A percentile compares a stretch with the other conserved stretches of the same genome.
Conservation (phyloP, 2,329 filamentous ascomycete genomes). For the Ceratocystis albifundus region DNA sequence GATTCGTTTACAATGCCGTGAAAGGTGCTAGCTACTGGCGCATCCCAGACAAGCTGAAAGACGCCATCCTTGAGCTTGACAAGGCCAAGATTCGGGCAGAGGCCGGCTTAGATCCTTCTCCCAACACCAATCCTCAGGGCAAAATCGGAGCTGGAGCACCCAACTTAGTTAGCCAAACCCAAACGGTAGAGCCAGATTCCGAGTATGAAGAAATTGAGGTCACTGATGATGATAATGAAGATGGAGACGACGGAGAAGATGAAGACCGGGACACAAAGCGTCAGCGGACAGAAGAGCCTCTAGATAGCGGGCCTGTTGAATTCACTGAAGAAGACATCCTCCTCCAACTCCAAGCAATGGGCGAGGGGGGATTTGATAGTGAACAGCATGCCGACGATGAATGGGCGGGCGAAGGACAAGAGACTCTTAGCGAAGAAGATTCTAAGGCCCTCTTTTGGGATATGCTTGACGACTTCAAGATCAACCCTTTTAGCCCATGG, state of each 20-base stretch:
- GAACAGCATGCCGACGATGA: conserved; percentile 67
- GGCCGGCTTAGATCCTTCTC: conserved; percentile 28
- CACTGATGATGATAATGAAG: conserved; percentile 42
- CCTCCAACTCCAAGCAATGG: conserved; percentile 82
- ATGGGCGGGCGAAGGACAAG: conserved; percentile 42
- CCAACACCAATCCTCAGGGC: not conserved
- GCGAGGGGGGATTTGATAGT: conserved; percentile 35
- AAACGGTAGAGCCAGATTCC: conserved; percentile 31
- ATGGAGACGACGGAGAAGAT: conserved; percentile 25
- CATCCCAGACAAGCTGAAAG: conserved; percentile 76
- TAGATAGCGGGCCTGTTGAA: conserved; percentile 54
- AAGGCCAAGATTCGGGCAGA: conserved; percentile 56
- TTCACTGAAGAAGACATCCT: conserved; percentile 93
- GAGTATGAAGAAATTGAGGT: conserved; percentile 66
- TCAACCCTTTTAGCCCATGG: conserved; percentile 86
- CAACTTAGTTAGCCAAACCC: not conserved
- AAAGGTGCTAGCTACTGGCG: conserved; percentile 92
- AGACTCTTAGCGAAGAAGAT: conserved; percentile 60
- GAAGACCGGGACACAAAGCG: conserved; percentile 48
- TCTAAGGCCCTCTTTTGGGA: conserved; percentile 70
- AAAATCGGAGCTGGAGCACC: not conserved
- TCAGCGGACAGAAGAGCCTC: conserved; percentile 38
- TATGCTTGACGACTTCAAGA: conserved; percentile 66
- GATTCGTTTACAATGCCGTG: conserved; percentile 79
- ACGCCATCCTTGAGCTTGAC: conserved; percentile 62